Evolutionary conservation across 73 alveolate genomes (phyloP), one percentile per base, ranked within the genome.

Genomic region (Effrenium voratum): DNA sequence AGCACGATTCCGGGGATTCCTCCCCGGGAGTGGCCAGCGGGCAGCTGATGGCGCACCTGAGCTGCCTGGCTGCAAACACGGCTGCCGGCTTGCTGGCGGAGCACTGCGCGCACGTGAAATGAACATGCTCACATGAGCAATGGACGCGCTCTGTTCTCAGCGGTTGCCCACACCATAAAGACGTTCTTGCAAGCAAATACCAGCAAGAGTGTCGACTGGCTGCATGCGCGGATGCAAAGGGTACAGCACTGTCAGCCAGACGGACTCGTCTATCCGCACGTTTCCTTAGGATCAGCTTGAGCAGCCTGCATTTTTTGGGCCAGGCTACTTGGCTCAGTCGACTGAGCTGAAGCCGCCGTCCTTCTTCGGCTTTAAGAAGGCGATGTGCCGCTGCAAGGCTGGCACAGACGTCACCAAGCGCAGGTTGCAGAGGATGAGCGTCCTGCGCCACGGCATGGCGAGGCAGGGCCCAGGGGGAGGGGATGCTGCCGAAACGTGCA

Each of bases 11-110:
- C 5, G 95, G 95, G 28, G 84, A 87, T 47, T 70, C 79, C 16
- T 63, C 95, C 3, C 95, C 76, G 12, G 95, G 95, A 41, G 95
- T 87, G 46, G 83, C 95, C 24, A 87, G 95, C 50, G 95, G 95
- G 10, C 95, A 87, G 49, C 95, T 87, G 70, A 87, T 87, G 84
- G 95, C 95, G 30, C 95, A 63, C 57, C 68, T 87, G 49, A 87
- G 95, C 70, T 43, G 85, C 85, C 28, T 4, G 91, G 91, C 49
- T 40, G 36, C n/a, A n/a, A n/a, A n/a, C n/a, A n/a, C n/a, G n/a
- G n/a, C n/a, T n/a, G 15, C 68, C 28, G 77, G 77, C 43, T 66
- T 66, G 15, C 40, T 66, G 77, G 77, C 77, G 2, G 26, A 52
- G 63, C 30, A 32, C 82, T 36, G 8, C 68, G n/a, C n/a, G n/a